Base-by-base conservation (phyloP, 495 filamentous ascomycete genomes). In the Chaetomium fimeti region DNA sequence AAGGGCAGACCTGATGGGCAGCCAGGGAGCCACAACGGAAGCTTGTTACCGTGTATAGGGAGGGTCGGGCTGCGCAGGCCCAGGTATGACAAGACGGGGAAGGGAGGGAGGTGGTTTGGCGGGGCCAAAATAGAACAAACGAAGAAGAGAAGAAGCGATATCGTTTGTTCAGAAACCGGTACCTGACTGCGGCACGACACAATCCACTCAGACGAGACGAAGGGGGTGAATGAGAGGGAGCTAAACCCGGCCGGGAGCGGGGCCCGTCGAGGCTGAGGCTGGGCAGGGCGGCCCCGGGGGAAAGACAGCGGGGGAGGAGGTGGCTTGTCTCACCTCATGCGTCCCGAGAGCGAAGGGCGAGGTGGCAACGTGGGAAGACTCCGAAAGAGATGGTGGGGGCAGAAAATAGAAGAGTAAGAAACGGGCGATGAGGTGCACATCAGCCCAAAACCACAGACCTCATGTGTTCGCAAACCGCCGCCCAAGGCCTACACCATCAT, bases 291-390 rank as follows among this genome's bases (percentile, higher is more conserved):
- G 32, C 65, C 59, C 53, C 52, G 59, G 62, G 61, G 61, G 45
- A 66, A 66, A 65, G 66, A 68, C 62, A 67, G 62, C 65, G 53
- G 69, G 20, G 48, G 48, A 70, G 68, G 72, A 71, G 74, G 72
- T 74, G 72, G 70, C 70, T 73, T 74, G 72, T 76, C 70, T 74
- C 72, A 74, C 49, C 59, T 66, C 63, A 9, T 64, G 59, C 63
- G 60, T 64, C 65, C 64, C 32, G 43, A 52, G 40, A 40, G n/a
- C n/a, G n/a, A n/a, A n/a, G n/a, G 22, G 29, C n/a, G 57, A 56
- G 62, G 66, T 67, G 68, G 68, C 65, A 69, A 69, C 52, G 38
- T 60, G 49, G 61, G 53, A 43, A n/a, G 43, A 42, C 20, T 13
- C 7, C 24, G 2, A 1, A 24, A n/a, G 42, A 40, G 43, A 20